phyloP scores from a whole-genome alignment of 805 yeast genomes.

The Lipomyces sp. region DNA sequence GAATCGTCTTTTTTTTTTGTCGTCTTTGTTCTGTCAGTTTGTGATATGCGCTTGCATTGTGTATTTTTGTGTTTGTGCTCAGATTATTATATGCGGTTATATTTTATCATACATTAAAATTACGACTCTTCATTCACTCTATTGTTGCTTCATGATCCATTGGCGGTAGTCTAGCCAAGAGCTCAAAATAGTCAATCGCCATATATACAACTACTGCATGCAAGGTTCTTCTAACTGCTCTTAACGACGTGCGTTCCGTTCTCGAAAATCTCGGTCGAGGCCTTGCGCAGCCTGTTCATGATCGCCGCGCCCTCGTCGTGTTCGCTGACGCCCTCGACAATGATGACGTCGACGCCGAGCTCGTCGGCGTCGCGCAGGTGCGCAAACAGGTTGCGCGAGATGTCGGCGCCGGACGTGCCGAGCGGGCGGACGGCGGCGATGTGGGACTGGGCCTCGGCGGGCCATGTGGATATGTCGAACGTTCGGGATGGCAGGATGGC shows the following conservation, averaged over 20 bases:
- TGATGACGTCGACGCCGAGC: conserved; percentile 59
- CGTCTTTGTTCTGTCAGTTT: too few species aligned
- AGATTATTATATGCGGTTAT: too few species aligned
- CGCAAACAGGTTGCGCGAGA: conserved; percentile 73
- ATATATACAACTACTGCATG: too few species aligned
- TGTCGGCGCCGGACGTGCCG: conserved; percentile 53
- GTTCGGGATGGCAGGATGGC: conserved; percentile 23
- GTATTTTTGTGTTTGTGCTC: too few species aligned
- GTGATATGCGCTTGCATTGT: too few species aligned
- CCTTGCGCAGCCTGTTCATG: conserved; percentile 86
- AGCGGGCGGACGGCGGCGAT: conserved; percentile 30
- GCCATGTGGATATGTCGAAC: conserved; percentile 13
- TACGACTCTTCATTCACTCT: too few species aligned
- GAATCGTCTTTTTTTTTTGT: too few species aligned
- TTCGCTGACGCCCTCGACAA: conserved; percentile 80
- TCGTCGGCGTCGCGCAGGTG: conserved; percentile 69
- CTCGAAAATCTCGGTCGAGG: conserved; percentile 53
- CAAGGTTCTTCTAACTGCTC: too few species aligned
- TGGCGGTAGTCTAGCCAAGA: too few species aligned
- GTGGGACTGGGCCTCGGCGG: not conserved
- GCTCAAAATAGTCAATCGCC: too few species aligned
- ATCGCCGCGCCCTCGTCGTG: conserved; percentile 84
- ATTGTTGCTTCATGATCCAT: too few species aligned
- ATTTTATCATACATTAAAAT: too few species aligned
- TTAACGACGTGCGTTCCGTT: conserved; percentile 7